Evolutionary conservation across 176 grass and related monocot genomes (phyloP), one percentile per base, ranked within the genome.

Genomic region (Avena eriantha): DNA sequence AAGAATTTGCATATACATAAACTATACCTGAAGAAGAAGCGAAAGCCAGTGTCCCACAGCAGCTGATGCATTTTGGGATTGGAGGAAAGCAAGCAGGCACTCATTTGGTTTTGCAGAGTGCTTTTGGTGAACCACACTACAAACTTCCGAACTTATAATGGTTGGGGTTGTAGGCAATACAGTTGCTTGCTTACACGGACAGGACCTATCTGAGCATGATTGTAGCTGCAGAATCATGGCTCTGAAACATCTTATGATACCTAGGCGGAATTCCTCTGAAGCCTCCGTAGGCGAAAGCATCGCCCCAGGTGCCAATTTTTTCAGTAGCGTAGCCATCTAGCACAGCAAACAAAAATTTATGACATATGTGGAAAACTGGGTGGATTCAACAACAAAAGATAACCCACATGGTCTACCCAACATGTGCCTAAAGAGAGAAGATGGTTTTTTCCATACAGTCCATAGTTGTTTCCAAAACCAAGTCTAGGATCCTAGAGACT

Each of bases 1-100:
- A 60, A 71, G 53, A 24, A 79, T 12, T 6, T 47, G 12, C 5
- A 3, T 22, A 35, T 22, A 35, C 5, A 55, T 26, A 63, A 64
- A 86, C 7, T 48, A 46, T 93, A 98, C 96, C 83, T 94, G 93
- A 43, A 96, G 89, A 92, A 98, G 92, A 84, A 94, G 92, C 60
- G 94, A 98, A 47, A 98, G 82, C 94, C 93, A 98, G 58, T 98
- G 94, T 47, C 94, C 97, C 10, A 96, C 90, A 45, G 87, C 92
- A 88, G 97, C 88, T 84, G 97, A 94, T 88, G 97, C 97, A 87
- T 90, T 87, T 73, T 87, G 90, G 3, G 97, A 98, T 83, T 63
- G 87, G 54, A 98, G 88, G 79, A 98, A 98, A 83, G 92, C 88
- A 88, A 96, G 82, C 85, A 94, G 86, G 80, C 97, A 98, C 85